These are phyloP conservation scores for Cryptococcus hybrid DNA, from an alignment of 1,284 basidiomycete species.

Conservation along the genomic window DNA sequence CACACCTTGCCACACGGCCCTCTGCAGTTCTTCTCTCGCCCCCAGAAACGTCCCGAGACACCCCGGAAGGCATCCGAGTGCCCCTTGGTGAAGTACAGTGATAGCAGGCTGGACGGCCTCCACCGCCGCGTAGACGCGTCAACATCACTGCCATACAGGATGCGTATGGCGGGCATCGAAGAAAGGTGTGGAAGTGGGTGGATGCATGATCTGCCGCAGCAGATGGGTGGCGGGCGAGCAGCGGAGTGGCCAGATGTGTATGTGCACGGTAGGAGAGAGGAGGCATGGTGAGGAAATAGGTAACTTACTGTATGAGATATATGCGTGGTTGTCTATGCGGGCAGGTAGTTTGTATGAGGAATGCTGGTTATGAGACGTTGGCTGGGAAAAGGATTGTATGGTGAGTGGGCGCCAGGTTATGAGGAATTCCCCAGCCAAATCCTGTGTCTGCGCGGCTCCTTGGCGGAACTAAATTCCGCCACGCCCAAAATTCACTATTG, in stretches of 20 bases:
- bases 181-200: neutral
- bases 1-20: neutral
- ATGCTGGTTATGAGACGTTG: too few relatives aligned
- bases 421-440: neutral
- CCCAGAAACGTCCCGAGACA: neutral
- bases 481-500: neutral
- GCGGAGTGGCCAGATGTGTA: neutral
- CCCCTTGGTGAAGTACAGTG: neutral
- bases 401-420: neutral
- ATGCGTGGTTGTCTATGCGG: neutral
- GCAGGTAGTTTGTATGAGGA: neutral
- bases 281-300: neutral
- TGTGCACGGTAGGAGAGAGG: neutral
- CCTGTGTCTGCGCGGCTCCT: too few relatives aligned
- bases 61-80: neutral
- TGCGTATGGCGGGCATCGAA: neutral
- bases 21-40: neutral
- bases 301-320: neutral
- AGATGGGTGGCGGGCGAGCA: neutral
- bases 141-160: neutral
- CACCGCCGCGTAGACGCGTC: neutral
- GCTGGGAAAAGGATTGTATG: neutral
- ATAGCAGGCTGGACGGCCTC: neutral
- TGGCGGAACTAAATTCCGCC: neutral
- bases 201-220: neutral